Evolutionary conservation across 352 stramenopile species (phyloP).

Genomic region (Pythium dissotocum): DNA sequence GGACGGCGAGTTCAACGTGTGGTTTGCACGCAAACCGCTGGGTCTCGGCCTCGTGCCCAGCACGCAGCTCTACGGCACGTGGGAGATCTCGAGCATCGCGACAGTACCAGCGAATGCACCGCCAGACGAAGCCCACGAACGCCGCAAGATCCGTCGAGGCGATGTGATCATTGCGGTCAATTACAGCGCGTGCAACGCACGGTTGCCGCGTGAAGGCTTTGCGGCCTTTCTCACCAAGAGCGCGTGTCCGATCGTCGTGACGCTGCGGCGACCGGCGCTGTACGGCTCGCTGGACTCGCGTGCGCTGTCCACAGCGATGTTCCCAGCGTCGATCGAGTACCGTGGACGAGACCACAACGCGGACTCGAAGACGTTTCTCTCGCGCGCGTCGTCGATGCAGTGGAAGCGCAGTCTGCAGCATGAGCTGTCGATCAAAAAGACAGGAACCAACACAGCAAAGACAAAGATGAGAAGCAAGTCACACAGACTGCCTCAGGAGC

Average conservation of each 20-base stretch:
- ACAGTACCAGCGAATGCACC: background rate
- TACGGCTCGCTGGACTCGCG: slow-evolving; percentile 67
- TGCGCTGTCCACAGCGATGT: slow-evolving; percentile 71
- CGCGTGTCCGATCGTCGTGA: slow-evolving; percentile 63
- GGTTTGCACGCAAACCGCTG: slow-evolving; percentile 62
- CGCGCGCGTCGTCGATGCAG: slow-evolving; percentile 61
- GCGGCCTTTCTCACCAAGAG: slow-evolving; percentile 42
- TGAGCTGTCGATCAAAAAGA: slow-evolving; percentile 46
- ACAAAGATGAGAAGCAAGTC: slow-evolving; percentile 7
- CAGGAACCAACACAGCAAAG: slow-evolving; percentile 18
- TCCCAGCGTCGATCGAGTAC: slow-evolving; percentile 67
- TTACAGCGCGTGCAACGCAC: slow-evolving; percentile 45
- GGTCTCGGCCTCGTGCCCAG: slow-evolving; percentile 76
- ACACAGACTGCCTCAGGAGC: background rate
- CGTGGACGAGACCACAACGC: slow-evolving; percentile 27
- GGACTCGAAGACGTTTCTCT: slow-evolving; percentile 39
- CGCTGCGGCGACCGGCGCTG: slow-evolving; percentile 54
- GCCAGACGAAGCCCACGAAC: slow-evolving; percentile 12
- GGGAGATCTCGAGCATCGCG: slow-evolving; percentile 55
- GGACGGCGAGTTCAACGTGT: slow-evolving; percentile 72
- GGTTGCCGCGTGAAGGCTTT: slow-evolving; percentile 49
- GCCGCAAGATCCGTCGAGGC: slow-evolving; percentile 36
- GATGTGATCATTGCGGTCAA: slow-evolving; percentile 77
- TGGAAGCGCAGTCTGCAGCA: slow-evolving; percentile 64
- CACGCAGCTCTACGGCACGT: slow-evolving; percentile 78